Evolutionary conservation across 805 yeast species (phyloP).

Genomic region (Starmerella apis): DNA sequence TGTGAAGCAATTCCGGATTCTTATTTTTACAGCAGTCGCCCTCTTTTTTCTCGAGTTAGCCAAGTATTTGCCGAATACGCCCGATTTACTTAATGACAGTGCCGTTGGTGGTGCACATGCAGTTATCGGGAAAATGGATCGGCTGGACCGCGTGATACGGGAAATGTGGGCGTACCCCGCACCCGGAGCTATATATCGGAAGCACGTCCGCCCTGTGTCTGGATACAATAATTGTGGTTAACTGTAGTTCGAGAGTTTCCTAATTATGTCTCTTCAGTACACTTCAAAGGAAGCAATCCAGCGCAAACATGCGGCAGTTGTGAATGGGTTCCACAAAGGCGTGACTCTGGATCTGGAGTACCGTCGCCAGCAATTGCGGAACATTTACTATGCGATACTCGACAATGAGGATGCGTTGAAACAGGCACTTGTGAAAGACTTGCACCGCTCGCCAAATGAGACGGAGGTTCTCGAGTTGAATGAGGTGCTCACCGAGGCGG

Average conservation of each 20-base stretch:
- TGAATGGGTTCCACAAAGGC: conserved; percentile 36
- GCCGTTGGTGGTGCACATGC: background rate
- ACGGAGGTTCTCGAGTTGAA: conserved; percentile 49
- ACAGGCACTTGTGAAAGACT: conserved; percentile 54
- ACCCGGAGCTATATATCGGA: background rate
- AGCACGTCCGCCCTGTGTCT: no score
- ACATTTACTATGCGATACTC: conserved; percentile 51
- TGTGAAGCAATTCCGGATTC: no score
- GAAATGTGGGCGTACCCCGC: background rate
- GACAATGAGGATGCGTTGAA: conserved; percentile 48
- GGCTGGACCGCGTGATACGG: background rate
- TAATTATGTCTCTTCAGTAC: conserved; percentile 11
- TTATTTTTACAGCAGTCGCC: no score
- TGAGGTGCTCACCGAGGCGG: conserved; percentile 44
- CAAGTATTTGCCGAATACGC: no score
- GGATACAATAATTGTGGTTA: no score
- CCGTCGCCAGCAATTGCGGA: conserved; percentile 54
- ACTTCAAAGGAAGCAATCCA: conserved; percentile 38
- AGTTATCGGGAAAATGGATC: background rate
- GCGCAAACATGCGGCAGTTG: conserved; percentile 37
- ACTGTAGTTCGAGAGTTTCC: background rate
- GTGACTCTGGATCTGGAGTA: conserved; percentile 44
- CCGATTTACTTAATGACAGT: no score
- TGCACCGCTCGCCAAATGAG: conserved; percentile 56
- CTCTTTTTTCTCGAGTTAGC: no score